Evolutionary conservation across 2,329 filamentous ascomycete species (phyloP).

Genomic region (Hypoxylon sp.): DNA sequence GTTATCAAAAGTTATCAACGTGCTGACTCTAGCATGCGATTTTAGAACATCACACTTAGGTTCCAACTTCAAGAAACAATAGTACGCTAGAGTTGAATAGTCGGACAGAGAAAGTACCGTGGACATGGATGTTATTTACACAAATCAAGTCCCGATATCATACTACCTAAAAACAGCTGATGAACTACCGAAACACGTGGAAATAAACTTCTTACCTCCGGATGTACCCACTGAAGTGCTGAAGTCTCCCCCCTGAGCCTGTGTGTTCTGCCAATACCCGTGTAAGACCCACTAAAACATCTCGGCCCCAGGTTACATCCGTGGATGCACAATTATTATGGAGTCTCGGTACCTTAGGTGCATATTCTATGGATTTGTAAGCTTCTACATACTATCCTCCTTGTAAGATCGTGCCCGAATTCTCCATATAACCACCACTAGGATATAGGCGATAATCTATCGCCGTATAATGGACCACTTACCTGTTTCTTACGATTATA

Average conservation of each 20-base stretch:
- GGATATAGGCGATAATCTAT: not conserved
- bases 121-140: not conserved
- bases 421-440: not conserved
- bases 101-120: not conserved
- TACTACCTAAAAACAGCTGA: not conserved
- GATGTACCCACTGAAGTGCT: conserved; percentile 3
- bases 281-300: not conserved
- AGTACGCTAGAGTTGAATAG: not conserved
- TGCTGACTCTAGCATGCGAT: not conserved
- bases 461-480: no score
- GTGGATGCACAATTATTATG: not conserved
- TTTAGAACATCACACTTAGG: not conserved
- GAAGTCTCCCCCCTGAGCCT: not conserved
- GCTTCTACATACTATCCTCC: not conserved
- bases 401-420: no score
- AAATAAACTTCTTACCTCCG: conserved; percentile 12
- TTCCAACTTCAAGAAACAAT: not conserved
- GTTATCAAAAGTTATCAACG: not conserved
- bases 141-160: not conserved
- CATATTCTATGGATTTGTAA: not conserved
- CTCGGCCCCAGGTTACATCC: not conserved
- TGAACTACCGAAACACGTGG: conserved; percentile 5
- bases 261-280: not conserved
- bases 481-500: no score
- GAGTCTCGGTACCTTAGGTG: not conserved